Conservation (phyloP, 2,329 filamentous ascomycete species). For the Xylaria sp. region DNA sequence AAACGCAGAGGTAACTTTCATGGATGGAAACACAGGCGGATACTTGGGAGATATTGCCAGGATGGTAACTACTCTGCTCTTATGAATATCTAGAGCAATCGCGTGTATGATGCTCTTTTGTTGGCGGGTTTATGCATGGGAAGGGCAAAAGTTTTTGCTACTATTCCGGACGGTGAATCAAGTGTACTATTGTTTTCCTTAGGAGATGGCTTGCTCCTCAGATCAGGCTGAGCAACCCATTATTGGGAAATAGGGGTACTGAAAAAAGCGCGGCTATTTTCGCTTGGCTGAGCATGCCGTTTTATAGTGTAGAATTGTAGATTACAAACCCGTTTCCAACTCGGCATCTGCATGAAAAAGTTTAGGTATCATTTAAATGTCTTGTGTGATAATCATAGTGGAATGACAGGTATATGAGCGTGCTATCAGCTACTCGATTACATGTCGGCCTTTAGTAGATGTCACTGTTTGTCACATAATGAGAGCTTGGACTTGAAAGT, state of each 20-base stretch:
- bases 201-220: slow-evolving; percentile 41
- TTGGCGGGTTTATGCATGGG: slow-evolving; percentile 43
- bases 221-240: slow-evolving; percentile 40
- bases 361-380: background rate
- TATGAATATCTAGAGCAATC: slow-evolving; percentile 40
- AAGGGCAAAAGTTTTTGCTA: slow-evolving; percentile 45
- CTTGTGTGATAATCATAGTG: background rate
- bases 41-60: slow-evolving; percentile 27
- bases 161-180: slow-evolving; percentile 41
- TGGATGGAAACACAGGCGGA: slow-evolving; percentile 34
- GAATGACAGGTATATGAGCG: background rate
- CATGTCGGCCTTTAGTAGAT: no score
- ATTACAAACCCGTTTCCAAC: slow-evolving; percentile 31
- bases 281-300: slow-evolving; percentile 31
- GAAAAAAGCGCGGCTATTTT: slow-evolving; percentile 38
- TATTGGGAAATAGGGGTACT: slow-evolving; percentile 48
- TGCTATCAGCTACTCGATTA: background rate
- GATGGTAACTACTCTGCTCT: slow-evolving; percentile 38
- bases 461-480: background rate
- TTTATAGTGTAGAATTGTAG: slow-evolving; percentile 36
- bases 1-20: slow-evolving; percentile 35
- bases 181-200: slow-evolving; percentile 49
- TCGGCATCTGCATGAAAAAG: slow-evolving; percentile 2
- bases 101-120: slow-evolving; percentile 39
- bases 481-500: background rate